phyloP scores from a whole-genome alignment of 1,284 basidiomycete genomes.

The Cystobasidium sp. region DNA sequence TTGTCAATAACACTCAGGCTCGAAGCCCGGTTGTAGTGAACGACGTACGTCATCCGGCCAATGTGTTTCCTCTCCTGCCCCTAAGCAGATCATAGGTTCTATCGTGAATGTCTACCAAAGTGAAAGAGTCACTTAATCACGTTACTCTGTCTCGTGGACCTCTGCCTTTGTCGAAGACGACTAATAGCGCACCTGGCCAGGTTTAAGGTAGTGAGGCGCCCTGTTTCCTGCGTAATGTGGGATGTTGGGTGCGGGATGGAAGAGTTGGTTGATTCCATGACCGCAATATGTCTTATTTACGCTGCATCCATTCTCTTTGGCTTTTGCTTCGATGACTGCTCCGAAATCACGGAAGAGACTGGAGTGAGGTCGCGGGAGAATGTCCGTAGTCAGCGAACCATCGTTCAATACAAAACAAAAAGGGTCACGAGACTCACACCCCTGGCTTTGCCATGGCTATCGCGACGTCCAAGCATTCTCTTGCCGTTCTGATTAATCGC shows the following conservation, averaged over 20 bases:
- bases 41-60: conserved; percentile 54
- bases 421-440: background rate
- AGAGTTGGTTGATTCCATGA: conserved; percentile 84
- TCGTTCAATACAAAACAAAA: background rate
- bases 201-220: conserved; percentile 71
- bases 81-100: conserved; percentile 94
- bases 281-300: conserved; percentile 87
- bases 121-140: too few species aligned
- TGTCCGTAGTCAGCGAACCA: too few species aligned
- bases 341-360: conserved; percentile 60
- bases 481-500: conserved; percentile 74
- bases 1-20: conserved; percentile 61
- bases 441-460: conserved; percentile 59
- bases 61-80: conserved; percentile 57
- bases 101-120: conserved; percentile 64
- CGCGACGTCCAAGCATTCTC: conserved; percentile 79
- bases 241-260: conserved; percentile 64
- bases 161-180: too few species aligned
- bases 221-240: conserved; percentile 87
- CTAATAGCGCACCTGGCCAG: conserved; percentile 63
- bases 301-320: conserved; percentile 76
- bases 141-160: too few species aligned
- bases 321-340: conserved; percentile 71
- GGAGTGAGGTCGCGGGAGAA: background rate
- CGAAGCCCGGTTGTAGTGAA: conserved; percentile 42